These are phyloP conservation scores for Melocanna baccifera DNA, from an alignment of 176 grass and related monocot genomes.

Conservation along the genomic window DNA sequence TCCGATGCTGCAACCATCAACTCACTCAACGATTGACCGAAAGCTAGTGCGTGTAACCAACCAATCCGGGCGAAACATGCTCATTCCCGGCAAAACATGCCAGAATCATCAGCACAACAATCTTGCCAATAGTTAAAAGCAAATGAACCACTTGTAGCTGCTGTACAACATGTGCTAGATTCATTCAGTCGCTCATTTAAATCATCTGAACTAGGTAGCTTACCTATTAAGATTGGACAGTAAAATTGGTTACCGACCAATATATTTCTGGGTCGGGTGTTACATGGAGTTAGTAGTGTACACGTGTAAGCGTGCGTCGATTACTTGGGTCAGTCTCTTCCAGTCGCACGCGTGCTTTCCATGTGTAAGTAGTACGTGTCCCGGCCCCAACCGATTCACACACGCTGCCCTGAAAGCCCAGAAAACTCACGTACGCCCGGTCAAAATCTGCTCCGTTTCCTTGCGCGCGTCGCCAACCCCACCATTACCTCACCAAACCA, in stretches of 20 bases:
- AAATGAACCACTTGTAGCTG: not conserved
- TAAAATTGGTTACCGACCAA: not conserved
- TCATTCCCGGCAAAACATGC: slow-evolving; percentile 26
- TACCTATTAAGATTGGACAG: not conserved
- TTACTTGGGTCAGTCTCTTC: not conserved
- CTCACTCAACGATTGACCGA: slow-evolving; percentile 9
- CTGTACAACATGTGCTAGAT: not conserved
- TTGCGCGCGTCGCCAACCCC: slow-evolving; percentile 21
- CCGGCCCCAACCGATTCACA: slow-evolving; percentile 24
- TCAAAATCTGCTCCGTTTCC: slow-evolving; percentile 38
- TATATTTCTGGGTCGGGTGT: not conserved
- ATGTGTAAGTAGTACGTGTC: not conserved
- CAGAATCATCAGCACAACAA: slow-evolving; percentile 2
- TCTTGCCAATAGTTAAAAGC: not conserved
- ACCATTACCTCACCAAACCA: slow-evolving; percentile 31
- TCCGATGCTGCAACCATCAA: not conserved
- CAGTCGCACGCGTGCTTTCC: not conserved
- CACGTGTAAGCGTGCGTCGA: not conserved
- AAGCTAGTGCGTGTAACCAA: slow-evolving; percentile 2
- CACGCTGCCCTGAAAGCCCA: not conserved
- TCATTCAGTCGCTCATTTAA: not conserved
- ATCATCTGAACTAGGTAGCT: not conserved
- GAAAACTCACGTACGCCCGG: not conserved
- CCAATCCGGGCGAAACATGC: slow-evolving; percentile 25
- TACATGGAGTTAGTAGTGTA: not conserved